These are phyloP conservation scores for Litchi chinensis DNA, from an alignment of 345 rosid species.

Conservation along the genomic window DNA sequence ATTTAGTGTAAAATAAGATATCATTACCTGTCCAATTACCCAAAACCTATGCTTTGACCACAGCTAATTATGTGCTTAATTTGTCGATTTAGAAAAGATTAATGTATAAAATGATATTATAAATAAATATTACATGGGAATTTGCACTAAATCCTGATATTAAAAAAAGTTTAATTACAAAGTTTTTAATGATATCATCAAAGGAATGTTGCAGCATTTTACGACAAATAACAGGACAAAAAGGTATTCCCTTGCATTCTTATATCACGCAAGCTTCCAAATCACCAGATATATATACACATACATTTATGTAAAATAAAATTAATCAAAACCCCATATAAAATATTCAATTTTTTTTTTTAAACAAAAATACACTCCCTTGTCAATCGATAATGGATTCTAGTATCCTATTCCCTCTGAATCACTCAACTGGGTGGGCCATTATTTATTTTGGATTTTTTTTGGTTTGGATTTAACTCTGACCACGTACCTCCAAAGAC, in stretches of 20 bases:
- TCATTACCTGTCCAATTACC: not conserved
- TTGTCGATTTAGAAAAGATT: not conserved
- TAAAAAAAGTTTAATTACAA: not conserved
- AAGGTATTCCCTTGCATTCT: slow-evolving; percentile 31
- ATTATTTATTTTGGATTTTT: slow-evolving; percentile 27
- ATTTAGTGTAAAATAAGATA: not conserved
- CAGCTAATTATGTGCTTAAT: not conserved
- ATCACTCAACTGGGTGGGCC: slow-evolving; percentile 51
- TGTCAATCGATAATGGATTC: slow-evolving; percentile 39
- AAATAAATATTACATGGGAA: not conserved
- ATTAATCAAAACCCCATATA: slow-evolving; percentile 18
- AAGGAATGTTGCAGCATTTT: slow-evolving; percentile 62
- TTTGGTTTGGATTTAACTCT: slow-evolving; percentile 2
- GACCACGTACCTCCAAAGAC: slow-evolving; percentile 25
- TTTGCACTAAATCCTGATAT: not conserved
- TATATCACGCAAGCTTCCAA: slow-evolving; percentile 42
- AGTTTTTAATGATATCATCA: slow-evolving; percentile 15
- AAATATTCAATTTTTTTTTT: not conserved
- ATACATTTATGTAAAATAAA: not conserved
- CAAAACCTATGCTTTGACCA: not conserved
- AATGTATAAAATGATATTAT: too few species aligned
- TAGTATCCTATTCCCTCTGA: slow-evolving; percentile 42
- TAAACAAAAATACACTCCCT: slow-evolving; percentile 21
- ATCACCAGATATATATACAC: slow-evolving; percentile 29
- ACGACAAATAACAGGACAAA: slow-evolving; percentile 61